Evolutionary conservation across 257 asterid species (phyloP).

Genomic region (Ligustrum vulgare): DNA sequence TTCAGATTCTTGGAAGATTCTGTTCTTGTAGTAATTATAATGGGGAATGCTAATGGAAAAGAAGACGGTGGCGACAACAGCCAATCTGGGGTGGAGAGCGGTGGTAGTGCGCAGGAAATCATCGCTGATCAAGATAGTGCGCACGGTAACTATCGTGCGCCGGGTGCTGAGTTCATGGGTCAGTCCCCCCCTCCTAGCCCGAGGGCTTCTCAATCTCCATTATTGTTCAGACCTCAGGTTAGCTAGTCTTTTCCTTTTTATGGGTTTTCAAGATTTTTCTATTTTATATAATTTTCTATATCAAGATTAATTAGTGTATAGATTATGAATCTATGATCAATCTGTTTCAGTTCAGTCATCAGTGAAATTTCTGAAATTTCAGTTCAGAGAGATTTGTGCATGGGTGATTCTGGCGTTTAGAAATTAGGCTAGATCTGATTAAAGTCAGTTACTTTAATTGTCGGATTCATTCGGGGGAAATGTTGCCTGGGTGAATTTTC

Average conservation of each 20-base stretch:
- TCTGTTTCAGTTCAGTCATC: constrained; percentile 16
- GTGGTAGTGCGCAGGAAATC: constrained; percentile 42
- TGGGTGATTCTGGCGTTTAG: neutral
- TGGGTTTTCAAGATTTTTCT: neutral
- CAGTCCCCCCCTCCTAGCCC: constrained; percentile 95
- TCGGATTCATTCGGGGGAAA: constrained; percentile 20
- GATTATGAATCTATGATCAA: constrained; percentile 25
- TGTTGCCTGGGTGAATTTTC: neutral
- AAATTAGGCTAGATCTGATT: constrained; percentile 43
- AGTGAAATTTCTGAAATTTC: constrained; percentile 17
- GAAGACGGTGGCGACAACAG: constrained; percentile 61
- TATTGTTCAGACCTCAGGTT: constrained; percentile 93
- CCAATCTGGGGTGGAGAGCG: constrained; percentile 50
- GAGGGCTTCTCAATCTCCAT: constrained; percentile 81
- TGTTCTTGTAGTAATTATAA: constrained; percentile 27
- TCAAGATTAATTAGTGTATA: constrained; percentile 13
- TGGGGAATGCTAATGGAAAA: constrained; percentile 95
- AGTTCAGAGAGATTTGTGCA: too few species aligned
- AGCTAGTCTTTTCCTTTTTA: constrained; percentile 12
- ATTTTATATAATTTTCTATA: neutral
- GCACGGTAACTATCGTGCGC: constrained; percentile 29
- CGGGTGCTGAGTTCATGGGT: constrained; percentile 59
- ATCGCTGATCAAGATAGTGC: constrained; percentile 47
- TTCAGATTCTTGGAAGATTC: constrained; percentile 37
- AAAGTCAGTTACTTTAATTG: constrained; percentile 24